A percentile compares a stretch with the other conserved stretches of the same genome.
These are phyloP conservation scores for Pelargonium cotyledonis DNA, from an alignment of 441 rosid species.

Conservation along the genomic window DNA sequence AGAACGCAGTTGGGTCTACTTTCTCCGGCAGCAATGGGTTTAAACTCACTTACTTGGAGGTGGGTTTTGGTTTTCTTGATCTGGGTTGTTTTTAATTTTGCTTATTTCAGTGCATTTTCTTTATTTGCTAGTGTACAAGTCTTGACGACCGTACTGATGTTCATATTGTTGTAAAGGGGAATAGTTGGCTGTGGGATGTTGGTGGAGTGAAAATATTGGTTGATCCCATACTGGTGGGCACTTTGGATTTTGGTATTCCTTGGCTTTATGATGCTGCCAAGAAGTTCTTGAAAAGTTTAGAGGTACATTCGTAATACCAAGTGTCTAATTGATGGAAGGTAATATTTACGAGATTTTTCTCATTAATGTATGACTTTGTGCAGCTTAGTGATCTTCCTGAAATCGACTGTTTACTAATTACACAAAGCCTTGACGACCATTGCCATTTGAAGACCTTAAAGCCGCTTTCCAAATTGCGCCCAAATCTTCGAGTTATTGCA, in stretches of 20 bases:
- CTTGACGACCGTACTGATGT: too few relatives aligned
- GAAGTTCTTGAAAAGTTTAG: slow-evolving; percentile 55
- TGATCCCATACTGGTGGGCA: slow-evolving; percentile 81
- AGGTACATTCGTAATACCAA: slow-evolving; percentile 34
- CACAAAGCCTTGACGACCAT: slow-evolving; percentile 96
- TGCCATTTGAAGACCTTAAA: slow-evolving; percentile 78
- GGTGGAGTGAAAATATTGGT: slow-evolving; percentile 58
- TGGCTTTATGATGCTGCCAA: slow-evolving; percentile 85
- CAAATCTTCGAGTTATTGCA: slow-evolving; percentile 54
- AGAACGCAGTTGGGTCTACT: slow-evolving; percentile 39
- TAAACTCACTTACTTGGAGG: slow-evolving; percentile 83
- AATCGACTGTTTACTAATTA: slow-evolving; percentile 66
- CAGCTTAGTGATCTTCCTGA: slow-evolving; percentile 82
- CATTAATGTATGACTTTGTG: slow-evolving; percentile 24
- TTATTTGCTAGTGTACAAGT: slow-evolving; percentile 6
- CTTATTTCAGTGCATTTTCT: slow-evolving; percentile 3
- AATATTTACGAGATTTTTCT: not conserved
- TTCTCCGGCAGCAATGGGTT: slow-evolving; percentile 40
- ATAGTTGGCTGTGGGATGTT: slow-evolving; percentile 87
- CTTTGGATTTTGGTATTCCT: slow-evolving; percentile 87
- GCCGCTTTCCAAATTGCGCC: slow-evolving; percentile 56
- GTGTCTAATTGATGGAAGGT: not conserved
- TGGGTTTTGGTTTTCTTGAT: slow-evolving; percentile 17
- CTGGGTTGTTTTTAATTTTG: slow-evolving; percentile 9
- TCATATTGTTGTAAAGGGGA: slow-evolving; percentile 61